phyloP scores from a whole-genome alignment of 495 filamentous ascomycete genomes.

The Cairneyella variabilis region DNA sequence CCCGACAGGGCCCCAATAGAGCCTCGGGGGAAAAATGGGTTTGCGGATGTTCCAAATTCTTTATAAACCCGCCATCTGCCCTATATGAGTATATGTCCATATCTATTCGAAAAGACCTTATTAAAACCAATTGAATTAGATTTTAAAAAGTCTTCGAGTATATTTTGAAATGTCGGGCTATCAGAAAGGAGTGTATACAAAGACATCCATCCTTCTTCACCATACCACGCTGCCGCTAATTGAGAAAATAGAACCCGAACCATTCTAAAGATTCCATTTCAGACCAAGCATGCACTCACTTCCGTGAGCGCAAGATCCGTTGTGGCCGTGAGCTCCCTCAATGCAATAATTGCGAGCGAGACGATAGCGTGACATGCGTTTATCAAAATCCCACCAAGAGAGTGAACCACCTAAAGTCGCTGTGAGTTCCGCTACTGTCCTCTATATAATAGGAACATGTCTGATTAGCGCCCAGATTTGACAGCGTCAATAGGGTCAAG shows the following conservation, averaged over 20 bases:
- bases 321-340: constrained; percentile 2
- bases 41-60: too few species aligned
- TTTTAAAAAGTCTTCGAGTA: too few species aligned
- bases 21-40: too few species aligned
- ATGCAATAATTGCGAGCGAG: constrained; percentile 1
- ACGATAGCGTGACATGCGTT: constrained; percentile 1
- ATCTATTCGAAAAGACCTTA: too few species aligned
- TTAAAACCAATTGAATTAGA: too few species aligned
- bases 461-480: constrained; percentile 1
- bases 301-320: constrained; percentile 6
- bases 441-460: background rate
- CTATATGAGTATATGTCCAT: too few species aligned
- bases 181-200: too few species aligned
- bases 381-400: constrained; percentile 3
- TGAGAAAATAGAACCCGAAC: background rate
- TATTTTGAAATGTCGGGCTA: too few species aligned
- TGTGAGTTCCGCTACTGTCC: background rate
- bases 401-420: constrained; percentile 2
- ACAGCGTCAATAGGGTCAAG: constrained; percentile 3
- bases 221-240: too few species aligned
- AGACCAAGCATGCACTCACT: constrained; percentile 2
- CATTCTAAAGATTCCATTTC: background rate
- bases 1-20: too few species aligned
- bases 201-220: too few species aligned
- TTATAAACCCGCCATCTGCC: too few species aligned